Evolutionary conservation across 1,284 basidiomycete species (phyloP), one percentile per base, ranked within the genome.

Genomic region (Puccinia horiana): DNA sequence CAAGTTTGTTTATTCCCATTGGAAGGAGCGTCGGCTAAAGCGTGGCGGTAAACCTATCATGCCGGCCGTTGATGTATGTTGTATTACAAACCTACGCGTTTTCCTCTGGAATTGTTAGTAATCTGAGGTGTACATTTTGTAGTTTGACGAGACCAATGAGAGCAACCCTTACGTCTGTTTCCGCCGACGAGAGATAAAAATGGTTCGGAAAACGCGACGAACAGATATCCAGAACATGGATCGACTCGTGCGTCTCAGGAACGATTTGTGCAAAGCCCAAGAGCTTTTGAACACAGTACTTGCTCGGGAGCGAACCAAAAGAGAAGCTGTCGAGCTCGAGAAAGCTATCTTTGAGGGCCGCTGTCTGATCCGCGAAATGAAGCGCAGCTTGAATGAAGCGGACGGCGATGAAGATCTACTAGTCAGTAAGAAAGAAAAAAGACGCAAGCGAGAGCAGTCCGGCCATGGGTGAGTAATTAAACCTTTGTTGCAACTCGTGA

Each of bases 151-250:
- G 88, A 91, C 93, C 52, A 96, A 98, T 87, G 92, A 93, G 76
- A 95, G 94, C 83, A 95, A 98, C 86, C 97, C 97, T 0, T 99
- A 98, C 84, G 94, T 98, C 75, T 99, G 97, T 88, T 99, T 99
- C 90, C 92, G 97, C 58, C 91, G 96, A 79, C 92, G 96, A 83
- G 96, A 99, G 86, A 93, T 94, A 87, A 98, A 98, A 87, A 92
- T 93, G 18, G 91, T 95, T 35, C 92, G 96, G 83, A 98, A 99
- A 89, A 99, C 96, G 0, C 92, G 96, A 35, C 92, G 94, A 12
- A 93, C 93, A 0, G 95, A 97, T 86, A 92, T 92, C 23, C 92
- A 93, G 1, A 94, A 93, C 32, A 93, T 95, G 16, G 95, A 97
- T 85, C 93, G 94, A 85, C 90, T 98, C 84, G 87, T 92, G 14